A percentile compares a stretch with the other conserved stretches of the same genome.
phyloP scores from a whole-genome alignment of 108 stramenopile species.

The Nitzschia sp. region DNA sequence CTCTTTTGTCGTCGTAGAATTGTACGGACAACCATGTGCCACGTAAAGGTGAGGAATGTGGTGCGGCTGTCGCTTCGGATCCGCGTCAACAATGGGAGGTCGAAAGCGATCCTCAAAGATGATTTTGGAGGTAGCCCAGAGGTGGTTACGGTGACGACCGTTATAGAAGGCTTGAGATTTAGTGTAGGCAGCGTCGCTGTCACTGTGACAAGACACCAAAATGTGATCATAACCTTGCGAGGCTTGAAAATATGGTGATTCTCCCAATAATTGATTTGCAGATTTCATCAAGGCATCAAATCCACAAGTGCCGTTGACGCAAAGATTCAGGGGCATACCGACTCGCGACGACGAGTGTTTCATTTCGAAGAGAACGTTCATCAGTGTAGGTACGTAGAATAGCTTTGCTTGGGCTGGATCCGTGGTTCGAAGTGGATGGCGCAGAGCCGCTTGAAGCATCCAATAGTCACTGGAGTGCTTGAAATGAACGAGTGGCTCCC shows the following conservation, averaged over 20 bases:
- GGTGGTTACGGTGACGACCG: too few relatives aligned
- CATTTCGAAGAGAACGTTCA: constrained; percentile 8
- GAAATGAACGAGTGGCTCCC: neutral
- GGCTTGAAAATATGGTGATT: too few relatives aligned
- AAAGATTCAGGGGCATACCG: neutral
- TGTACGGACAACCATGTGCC: constrained; percentile 2
- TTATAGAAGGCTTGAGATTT: too few relatives aligned
- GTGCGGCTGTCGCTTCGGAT: too few relatives aligned
- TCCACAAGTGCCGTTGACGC: neutral
- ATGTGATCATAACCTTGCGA: too few relatives aligned
- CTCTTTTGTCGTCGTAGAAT: neutral
- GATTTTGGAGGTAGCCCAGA: too few relatives aligned
- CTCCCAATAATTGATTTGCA: neutral
- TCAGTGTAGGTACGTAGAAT: constrained; percentile 22
- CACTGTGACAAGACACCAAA: too few relatives aligned
- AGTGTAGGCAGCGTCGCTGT: too few relatives aligned
- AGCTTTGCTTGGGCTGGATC: constrained; percentile 32
- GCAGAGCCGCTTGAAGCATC: constrained; percentile 1
- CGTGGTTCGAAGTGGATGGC: constrained; percentile 33
- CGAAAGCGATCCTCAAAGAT: too few relatives aligned
- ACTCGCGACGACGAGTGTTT: neutral
- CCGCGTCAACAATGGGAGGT: too few relatives aligned
- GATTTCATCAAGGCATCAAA: neutral
- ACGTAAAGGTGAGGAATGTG: too few relatives aligned
- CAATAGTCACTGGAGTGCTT: constrained; percentile 25